Percentiles rank a stretch among this genome's conserved stretches.
These are phyloP conservation scores for Zymoseptoria pseudotritici DNA, from an alignment of 2,329 filamentous ascomycete species.

Conservation along the genomic window DNA sequence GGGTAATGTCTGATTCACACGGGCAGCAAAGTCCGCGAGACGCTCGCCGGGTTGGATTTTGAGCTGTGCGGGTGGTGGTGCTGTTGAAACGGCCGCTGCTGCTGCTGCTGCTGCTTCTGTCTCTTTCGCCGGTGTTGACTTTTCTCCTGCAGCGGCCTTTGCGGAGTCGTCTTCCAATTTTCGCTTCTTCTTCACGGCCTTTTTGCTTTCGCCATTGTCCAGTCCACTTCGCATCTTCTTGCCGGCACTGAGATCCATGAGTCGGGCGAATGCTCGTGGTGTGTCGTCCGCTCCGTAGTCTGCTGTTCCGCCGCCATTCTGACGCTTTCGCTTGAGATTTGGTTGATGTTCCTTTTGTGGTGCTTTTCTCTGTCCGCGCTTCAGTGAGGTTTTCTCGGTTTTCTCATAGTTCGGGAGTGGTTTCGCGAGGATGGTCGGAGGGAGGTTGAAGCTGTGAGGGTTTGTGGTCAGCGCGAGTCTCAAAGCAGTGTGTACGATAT, in stretches of 20 bases:
- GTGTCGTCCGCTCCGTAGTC: constrained; percentile 65
- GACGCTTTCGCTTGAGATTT: constrained; percentile 27
- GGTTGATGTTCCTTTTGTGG: constrained; percentile 13
- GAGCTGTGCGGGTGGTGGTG: constrained; percentile 36
- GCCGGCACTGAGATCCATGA: constrained; percentile 64
- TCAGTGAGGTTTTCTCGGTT: constrained; percentile 23
- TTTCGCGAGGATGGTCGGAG: constrained; percentile 52
- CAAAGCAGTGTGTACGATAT: constrained; percentile 18
- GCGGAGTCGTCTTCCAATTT: constrained; percentile 12
- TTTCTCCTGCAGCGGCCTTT: constrained; percentile 6
- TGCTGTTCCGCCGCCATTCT: constrained; percentile 28
- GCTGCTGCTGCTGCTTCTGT: constrained; percentile 4
- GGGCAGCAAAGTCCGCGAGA: constrained; percentile 69
- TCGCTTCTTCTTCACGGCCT: constrained; percentile 44
- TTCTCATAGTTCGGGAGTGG: constrained; percentile 50
- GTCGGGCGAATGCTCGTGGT: constrained; percentile 74
- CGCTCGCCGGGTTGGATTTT: constrained; percentile 79
- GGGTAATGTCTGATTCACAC: constrained; percentile 79
- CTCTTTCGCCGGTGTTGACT: neutral
- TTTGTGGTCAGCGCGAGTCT: constrained; percentile 40
- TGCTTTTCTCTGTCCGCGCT: constrained; percentile 20
- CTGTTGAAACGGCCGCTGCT: constrained; percentile 2
- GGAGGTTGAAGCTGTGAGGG: constrained; percentile 48
- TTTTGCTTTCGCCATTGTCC: constrained; percentile 56
- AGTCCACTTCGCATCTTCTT: constrained; percentile 56